phyloP scores from a whole-genome alignment of 768 basidiomycete genomes.

The Psilocybe tampanensis region DNA sequence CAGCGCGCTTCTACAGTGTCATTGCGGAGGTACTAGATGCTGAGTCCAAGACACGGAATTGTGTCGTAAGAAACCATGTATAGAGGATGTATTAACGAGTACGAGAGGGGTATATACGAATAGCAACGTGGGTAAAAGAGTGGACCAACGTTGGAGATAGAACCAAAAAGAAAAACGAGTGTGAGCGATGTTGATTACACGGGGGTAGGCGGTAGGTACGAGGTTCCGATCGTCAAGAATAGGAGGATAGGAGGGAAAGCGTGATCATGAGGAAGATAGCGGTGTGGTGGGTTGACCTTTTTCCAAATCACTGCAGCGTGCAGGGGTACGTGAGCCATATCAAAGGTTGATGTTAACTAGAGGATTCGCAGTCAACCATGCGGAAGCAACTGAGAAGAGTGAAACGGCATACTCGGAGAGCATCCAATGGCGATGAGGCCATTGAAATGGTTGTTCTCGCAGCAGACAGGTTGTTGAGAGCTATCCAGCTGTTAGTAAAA shows the following conservation, averaged over 20 bases:
- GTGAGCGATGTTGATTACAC: conserved; percentile 2
- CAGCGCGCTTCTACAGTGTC: not conserved
- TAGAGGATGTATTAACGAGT: conserved; percentile 5
- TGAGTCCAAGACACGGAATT: conserved; percentile 1
- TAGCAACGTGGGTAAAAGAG: conserved; percentile 22
- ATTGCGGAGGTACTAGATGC: not conserved
- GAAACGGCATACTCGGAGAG: conserved; percentile 36
- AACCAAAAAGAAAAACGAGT: conserved; percentile 14
- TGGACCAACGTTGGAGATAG: conserved; percentile 17
- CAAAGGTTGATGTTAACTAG: conserved; percentile 27
- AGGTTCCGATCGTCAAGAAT: conserved; percentile 8
- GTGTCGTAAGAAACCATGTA: conserved; percentile 4
- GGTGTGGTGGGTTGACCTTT: conserved; percentile 1
- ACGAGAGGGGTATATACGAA: conserved; percentile 11
- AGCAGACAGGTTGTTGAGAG: conserved; percentile 46
- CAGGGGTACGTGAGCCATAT: not conserved
- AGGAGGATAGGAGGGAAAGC: not conserved
- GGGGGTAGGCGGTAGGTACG: not conserved
- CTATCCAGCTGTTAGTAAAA: conserved; percentile 21
- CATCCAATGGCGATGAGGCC: conserved; percentile 47
- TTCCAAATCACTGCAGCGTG: conserved; percentile 2
- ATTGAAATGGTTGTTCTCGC: conserved; percentile 43
- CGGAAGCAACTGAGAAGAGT: not conserved
- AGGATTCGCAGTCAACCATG: not conserved
- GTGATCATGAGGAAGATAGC: not conserved